These are phyloP conservation scores for Thelonectria olida DNA, from an alignment of 2,329 filamentous ascomycete species.

Conservation along the genomic window DNA sequence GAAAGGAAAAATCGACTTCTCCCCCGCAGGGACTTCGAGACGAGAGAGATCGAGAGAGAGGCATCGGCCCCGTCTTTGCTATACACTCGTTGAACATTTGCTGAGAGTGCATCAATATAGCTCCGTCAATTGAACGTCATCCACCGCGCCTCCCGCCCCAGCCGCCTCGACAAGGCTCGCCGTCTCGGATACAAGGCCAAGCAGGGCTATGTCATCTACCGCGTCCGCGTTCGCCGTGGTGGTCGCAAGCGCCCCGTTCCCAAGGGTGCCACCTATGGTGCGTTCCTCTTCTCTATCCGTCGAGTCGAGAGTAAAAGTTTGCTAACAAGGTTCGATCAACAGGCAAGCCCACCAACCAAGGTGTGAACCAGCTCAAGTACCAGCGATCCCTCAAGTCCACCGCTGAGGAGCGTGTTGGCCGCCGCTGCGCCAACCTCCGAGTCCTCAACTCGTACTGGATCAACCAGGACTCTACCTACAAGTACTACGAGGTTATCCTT, in stretches of 20 bases:
- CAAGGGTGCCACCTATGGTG: conserved; percentile 99
- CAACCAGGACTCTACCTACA: conserved; percentile 99
- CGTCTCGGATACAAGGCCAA: conserved; percentile 99
- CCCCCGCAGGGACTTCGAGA: conserved; percentile 5
- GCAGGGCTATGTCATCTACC: conserved; percentile 99
- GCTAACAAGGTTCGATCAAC: conserved; percentile 41
- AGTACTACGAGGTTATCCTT: conserved; percentile 99
- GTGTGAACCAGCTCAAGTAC: conserved; percentile 99
- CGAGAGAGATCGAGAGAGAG: conserved; percentile 16
- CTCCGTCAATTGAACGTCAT: conserved; percentile 99
- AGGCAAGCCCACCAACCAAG: conserved; percentile 99
- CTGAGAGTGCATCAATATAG: conserved; percentile 99
- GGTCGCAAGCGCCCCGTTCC: conserved; percentile 96
- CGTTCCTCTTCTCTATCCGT: conserved; percentile 45
- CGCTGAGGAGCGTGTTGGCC: conserved; percentile 99
- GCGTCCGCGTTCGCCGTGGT: conserved; percentile 96
- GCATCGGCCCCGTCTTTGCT: conserved; percentile 61
- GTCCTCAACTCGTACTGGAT: conserved; percentile 99
- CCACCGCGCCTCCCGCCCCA: conserved; percentile 97
- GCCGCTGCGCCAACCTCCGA: conserved; percentile 97
- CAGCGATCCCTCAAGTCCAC: conserved; percentile 98
- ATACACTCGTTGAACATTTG: conserved; percentile 99
- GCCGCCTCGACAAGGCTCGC: conserved; percentile 99
- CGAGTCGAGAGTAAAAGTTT: conserved; percentile 1
- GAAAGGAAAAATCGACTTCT: conserved; percentile 6